These are phyloP conservation scores for Nothopassalora personata DNA, from an alignment of 2,329 filamentous ascomycete genomes.

Conservation along the genomic window DNA sequence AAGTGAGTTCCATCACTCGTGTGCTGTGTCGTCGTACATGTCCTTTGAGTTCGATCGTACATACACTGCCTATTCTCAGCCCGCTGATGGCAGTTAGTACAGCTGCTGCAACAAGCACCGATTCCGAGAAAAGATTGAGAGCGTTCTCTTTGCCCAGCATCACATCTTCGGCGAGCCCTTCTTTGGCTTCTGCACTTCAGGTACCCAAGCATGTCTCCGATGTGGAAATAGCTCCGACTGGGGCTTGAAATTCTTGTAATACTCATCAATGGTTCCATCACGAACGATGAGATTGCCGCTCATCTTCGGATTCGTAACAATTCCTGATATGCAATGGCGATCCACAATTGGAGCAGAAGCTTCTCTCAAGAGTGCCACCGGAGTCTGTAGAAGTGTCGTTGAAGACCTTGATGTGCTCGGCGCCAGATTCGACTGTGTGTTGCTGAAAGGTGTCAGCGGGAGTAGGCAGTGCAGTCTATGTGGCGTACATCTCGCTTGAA, in stretches of 20 bases:
- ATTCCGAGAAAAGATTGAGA: too few species aligned
- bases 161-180: background rate
- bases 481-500: constrained; percentile 1
- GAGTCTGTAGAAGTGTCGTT: background rate
- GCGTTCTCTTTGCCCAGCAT: background rate
- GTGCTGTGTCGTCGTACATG: too few species aligned
- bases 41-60: too few species aligned
- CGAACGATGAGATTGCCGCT: background rate
- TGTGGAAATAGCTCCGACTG: constrained; percentile 1
- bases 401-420: constrained; percentile 2
- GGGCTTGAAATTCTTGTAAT: background rate
- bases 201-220: constrained; percentile 1
- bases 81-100: too few species aligned
- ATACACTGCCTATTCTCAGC: too few species aligned
- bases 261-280: background rate
- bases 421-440: background rate
- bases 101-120: too few species aligned
- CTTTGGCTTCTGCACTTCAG: background rate
- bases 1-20: too few species aligned
- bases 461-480: background rate
- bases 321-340: background rate
- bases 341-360: background rate
- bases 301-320: background rate
- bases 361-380: background rate
- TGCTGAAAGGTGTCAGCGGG: background rate